These are phyloP conservation scores for Pseudopediastrum boryanum DNA, from an alignment of 139 green algal species.

Conservation along the genomic window DNA sequence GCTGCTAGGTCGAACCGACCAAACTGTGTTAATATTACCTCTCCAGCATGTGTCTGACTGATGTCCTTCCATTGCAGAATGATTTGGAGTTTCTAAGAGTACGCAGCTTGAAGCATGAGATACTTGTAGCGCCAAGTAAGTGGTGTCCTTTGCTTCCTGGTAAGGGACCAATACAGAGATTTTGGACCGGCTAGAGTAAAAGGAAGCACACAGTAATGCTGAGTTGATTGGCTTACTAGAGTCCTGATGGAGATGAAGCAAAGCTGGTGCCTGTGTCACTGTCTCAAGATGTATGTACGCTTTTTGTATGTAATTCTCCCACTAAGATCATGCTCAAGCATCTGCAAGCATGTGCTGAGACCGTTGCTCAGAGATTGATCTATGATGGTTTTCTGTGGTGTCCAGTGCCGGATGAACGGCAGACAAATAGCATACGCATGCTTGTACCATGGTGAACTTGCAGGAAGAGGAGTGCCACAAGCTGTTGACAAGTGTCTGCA, in stretches of 20 bases:
- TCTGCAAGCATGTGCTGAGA: too few species aligned
- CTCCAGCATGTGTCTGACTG: not conserved
- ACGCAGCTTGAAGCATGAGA: constrained; percentile 72
- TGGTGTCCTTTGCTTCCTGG: not conserved
- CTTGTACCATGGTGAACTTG: not conserved
- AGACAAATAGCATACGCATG: not conserved
- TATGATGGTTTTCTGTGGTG: not conserved
- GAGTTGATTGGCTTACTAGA: not conserved
- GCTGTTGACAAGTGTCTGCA: not conserved
- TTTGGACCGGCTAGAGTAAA: not conserved
- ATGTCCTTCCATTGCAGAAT: constrained; percentile 55
- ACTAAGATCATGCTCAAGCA: too few species aligned
- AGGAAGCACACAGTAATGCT: not conserved
- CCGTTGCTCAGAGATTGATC: not conserved
- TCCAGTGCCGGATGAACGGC: not conserved
- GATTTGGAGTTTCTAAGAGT: constrained; percentile 82
- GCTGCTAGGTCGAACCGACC: not conserved
- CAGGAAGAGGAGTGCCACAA: not conserved
- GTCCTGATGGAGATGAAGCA: constrained; percentile 25
- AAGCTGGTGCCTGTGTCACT: not conserved
- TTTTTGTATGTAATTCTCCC: too few species aligned
- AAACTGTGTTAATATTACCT: not conserved
- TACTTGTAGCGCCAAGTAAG: constrained; percentile 77
- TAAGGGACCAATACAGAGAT: not conserved
- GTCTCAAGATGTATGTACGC: not conserved